phyloP scores from a whole-genome alignment of 176 grass and related monocot species.

The Triticum urartu region DNA sequence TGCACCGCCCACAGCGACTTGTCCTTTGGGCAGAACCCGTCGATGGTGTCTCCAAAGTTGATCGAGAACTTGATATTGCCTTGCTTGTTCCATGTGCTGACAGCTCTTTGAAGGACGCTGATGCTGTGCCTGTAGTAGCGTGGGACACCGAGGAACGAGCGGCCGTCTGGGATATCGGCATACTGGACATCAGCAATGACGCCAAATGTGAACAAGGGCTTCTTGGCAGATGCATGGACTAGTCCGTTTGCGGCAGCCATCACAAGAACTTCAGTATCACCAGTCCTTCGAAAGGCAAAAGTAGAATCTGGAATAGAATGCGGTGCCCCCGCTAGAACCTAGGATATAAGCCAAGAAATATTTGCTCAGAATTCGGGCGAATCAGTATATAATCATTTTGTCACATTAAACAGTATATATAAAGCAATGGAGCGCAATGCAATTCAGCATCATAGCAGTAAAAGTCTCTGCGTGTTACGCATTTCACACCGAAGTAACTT shows the following conservation, averaged over 20 bases:
- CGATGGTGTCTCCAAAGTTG: slow-evolving; percentile 84
- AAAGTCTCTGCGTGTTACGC: too few species aligned
- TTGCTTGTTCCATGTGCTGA: slow-evolving; percentile 62
- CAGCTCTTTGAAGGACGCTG: slow-evolving; percentile 75
- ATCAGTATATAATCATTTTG: neutral
- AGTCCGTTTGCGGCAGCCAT: slow-evolving; percentile 37
- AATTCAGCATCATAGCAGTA: too few species aligned
- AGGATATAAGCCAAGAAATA: neutral
- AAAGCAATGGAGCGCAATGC: too few species aligned
- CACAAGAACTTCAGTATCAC: neutral
- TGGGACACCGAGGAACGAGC: slow-evolving; percentile 67
- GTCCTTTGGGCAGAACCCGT: slow-evolving; percentile 80
- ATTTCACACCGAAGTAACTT: too few species aligned
- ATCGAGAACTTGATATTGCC: slow-evolving; percentile 60
- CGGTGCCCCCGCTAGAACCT: neutral
- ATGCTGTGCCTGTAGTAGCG: slow-evolving; percentile 92
- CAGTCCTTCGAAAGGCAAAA: neutral
- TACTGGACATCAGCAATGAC: slow-evolving; percentile 96
- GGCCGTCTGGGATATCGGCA: slow-evolving; percentile 81
- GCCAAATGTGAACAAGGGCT: slow-evolving; percentile 71
- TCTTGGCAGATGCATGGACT: slow-evolving; percentile 9
- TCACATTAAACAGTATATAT: too few species aligned
- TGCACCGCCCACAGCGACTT: slow-evolving; percentile 50
- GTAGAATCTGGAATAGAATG: neutral
- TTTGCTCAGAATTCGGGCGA: neutral